Evolutionary conservation across 176 grass and related monocot species (phyloP), one percentile per base, ranked within the genome.

Genomic region (Lolium perenne): DNA sequence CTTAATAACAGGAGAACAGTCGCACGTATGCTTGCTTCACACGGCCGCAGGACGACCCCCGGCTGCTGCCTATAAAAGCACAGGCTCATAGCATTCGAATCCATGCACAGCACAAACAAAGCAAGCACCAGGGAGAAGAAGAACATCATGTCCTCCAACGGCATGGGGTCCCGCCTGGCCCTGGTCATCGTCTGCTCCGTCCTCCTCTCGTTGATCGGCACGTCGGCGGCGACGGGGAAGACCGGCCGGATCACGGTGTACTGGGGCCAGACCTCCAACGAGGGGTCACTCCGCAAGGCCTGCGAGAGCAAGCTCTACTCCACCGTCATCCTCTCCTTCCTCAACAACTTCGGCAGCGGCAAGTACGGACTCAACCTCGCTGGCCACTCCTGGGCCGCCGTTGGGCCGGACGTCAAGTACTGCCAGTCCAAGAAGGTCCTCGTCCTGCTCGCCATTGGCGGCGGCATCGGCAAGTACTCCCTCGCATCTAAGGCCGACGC

Each of bases 281-380:
- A 78, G 75, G 75, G 75, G 9, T 0, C 29, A n/a, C 75, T 78
- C 9, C 75, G 75, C 17, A 35, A 78, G 75, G 75, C 75, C 22
- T 61, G 77, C 38, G 38, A 60, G 10, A 79, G 38, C 77, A 60
- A 61, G 7, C 56, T 79, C 56, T 79, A 79, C 56, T 62, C 77
- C 38, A 79, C 77, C 38, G 77, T 79, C 4, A 79, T 79, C 57
- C n/a, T 79, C 57, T 79, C 77, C 57, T 79, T 79, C 77, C 77
- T 79, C 0, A 79, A 20, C 77, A 58, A 58, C n/a, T 79, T 79
- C 57, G 57, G 77, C 32, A 13, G 38, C 38, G 57, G 38, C 57
- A 61, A 61, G 77, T 79, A 79, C 77, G 22, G 62, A n/a, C 21
- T 80, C 21, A 46, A 80, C 77, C 57, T 62, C 40, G 57, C 77